phyloP scores from a whole-genome alignment of 2,329 filamentous ascomycete species.

The Plectosphaerella plurivora region DNA sequence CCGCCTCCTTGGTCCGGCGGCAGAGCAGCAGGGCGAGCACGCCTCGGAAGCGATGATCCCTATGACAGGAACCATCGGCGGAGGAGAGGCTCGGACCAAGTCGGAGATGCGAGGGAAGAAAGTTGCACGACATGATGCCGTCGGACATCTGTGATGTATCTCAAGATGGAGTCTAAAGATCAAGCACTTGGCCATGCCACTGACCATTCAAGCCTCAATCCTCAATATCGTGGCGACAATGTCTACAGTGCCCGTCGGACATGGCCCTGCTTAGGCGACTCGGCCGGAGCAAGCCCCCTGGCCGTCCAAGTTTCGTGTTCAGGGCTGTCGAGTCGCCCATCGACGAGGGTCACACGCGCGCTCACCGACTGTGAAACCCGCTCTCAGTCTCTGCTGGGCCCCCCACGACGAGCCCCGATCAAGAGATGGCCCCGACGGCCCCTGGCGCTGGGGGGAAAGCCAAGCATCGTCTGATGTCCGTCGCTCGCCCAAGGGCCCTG shows the following conservation, averaged over 20 bases:
- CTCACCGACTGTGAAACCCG: not conserved
- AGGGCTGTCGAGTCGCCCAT: constrained; percentile 5
- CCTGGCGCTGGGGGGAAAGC: constrained; percentile 4
- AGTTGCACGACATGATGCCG: too few relatives aligned
- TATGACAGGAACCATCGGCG: too few relatives aligned
- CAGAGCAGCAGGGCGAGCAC: not conserved
- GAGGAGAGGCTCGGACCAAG: too few relatives aligned
- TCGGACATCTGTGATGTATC: too few relatives aligned
- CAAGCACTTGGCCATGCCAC: too few relatives aligned
- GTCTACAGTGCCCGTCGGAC: too few relatives aligned
- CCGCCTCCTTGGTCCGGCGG: not conserved
- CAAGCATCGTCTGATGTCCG: constrained; percentile 6
- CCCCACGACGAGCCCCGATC: constrained; percentile 8
- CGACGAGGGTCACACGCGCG: constrained; percentile 7
- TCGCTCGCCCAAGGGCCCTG: not conserved
- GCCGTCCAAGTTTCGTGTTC: constrained; percentile 6
- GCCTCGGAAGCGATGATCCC: too few relatives aligned
- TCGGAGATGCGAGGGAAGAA: too few relatives aligned
- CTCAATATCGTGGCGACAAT: too few relatives aligned
- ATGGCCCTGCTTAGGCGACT: not conserved
- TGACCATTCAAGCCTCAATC: too few relatives aligned
- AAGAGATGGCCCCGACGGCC: constrained; percentile 7
- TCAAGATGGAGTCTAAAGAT: too few relatives aligned
- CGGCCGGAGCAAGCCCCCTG: constrained; percentile 1
- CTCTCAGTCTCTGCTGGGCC: not conserved